A percentile compares a stretch with the other conserved stretches of the same genome.
phyloP scores from a whole-genome alignment of 176 grass and related monocot genomes.

The Typha latifolia region DNA sequence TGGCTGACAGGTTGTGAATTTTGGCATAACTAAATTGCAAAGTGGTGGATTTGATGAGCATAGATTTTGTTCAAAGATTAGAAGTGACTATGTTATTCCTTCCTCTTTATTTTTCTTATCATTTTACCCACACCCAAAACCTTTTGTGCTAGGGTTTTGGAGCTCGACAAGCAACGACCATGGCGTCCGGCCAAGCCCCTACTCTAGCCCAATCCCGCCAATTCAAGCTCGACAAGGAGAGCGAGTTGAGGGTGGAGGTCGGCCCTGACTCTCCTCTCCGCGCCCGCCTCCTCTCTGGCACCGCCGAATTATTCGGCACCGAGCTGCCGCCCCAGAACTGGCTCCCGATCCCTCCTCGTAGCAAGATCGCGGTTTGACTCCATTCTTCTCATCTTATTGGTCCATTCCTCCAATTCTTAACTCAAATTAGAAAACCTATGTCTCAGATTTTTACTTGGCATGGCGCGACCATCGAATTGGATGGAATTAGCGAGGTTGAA shows the following conservation, averaged over 20 bases:
- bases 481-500: slow-evolving; percentile 77
- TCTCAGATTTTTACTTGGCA: slow-evolving; percentile 83
- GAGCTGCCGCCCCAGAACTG: slow-evolving; percentile 77
- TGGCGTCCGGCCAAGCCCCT: slow-evolving; percentile 5
- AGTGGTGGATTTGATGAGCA: too few species aligned
- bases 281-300: slow-evolving; percentile 63
- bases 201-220: slow-evolving; percentile 36
- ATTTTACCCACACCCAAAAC: background rate
- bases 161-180: background rate
- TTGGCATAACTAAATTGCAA: too few species aligned
- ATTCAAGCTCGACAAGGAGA: slow-evolving; percentile 52
- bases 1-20: too few species aligned
- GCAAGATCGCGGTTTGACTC: slow-evolving; percentile 61
- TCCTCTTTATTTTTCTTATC: too few species aligned
- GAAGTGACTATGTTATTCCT: too few species aligned
- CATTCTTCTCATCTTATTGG: background rate
- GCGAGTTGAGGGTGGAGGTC: slow-evolving; percentile 79
- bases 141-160: background rate
- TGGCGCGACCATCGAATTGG: slow-evolving; percentile 72
- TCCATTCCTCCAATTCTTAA: background rate
- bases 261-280: slow-evolving; percentile 59
- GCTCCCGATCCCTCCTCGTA: slow-evolving; percentile 65
- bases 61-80: too few species aligned
- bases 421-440: background rate
- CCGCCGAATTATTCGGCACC: slow-evolving; percentile 87